Conservation (phyloP, 306 rosid species). For the Begonia masoniana region DNA sequence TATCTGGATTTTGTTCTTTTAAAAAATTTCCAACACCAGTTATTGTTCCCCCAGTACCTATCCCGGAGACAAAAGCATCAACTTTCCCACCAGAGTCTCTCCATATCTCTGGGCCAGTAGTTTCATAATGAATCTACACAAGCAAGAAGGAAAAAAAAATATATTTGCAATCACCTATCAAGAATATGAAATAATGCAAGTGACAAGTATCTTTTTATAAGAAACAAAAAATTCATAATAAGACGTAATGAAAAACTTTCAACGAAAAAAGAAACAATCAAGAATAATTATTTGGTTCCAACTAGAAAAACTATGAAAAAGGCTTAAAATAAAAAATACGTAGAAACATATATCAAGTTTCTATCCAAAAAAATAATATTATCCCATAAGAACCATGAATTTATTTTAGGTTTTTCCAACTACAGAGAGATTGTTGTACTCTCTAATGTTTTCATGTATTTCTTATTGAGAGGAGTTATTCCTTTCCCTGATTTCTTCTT, state of each 20-base stretch:
- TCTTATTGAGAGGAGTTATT: too few relatives aligned
- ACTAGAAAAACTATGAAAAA: too few relatives aligned
- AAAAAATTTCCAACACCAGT: constrained; percentile 65
- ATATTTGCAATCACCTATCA: constrained; percentile 3
- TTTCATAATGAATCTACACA: constrained; percentile 64
- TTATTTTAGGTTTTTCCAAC: not conserved
- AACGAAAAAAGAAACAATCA: too few relatives aligned
- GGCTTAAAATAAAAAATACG: too few relatives aligned
- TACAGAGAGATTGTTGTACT: not conserved
- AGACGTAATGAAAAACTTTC: too few relatives aligned
- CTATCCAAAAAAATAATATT: too few relatives aligned
- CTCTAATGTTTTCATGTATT: too few relatives aligned
- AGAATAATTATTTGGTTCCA: too few relatives aligned
- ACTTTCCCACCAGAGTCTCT: constrained; percentile 58
- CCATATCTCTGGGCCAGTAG: constrained; percentile 93
- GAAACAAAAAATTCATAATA: too few relatives aligned
- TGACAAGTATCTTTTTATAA: too few relatives aligned
- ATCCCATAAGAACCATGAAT: not conserved
- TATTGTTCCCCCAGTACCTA: constrained; percentile 79
- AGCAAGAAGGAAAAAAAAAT: not conserved
- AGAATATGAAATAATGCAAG: not conserved
- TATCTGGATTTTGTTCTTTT: constrained; percentile 52
- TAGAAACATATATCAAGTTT: too few relatives aligned
- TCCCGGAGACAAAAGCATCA: constrained; percentile 57
- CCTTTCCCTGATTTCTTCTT: too few relatives aligned